Evolutionary conservation across 2,329 filamentous ascomycete species (phyloP).

Genomic region (Diaporthe caulivora): DNA sequence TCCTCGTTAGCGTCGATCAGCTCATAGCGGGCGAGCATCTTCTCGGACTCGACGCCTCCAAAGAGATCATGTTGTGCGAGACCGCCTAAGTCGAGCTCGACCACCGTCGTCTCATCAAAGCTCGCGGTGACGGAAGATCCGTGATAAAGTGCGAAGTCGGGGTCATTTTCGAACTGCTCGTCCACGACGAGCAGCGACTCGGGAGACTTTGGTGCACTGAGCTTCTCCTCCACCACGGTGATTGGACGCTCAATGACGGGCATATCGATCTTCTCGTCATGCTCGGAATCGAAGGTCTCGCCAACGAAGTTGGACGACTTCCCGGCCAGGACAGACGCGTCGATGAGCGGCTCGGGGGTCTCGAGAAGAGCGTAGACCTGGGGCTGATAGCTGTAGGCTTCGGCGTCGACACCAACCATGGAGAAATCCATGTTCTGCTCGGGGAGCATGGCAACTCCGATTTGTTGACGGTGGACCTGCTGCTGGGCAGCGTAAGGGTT

Average conservation of each 20-base stretch:
- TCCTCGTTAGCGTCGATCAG: slow-evolving; percentile 71
- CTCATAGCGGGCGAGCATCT: slow-evolving; percentile 72
- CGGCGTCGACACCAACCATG: slow-evolving; percentile 71
- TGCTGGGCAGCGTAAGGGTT: slow-evolving; percentile 70
- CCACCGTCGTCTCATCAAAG: slow-evolving; percentile 43
- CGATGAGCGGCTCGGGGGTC: slow-evolving; percentile 71
- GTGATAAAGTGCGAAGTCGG: slow-evolving; percentile 72
- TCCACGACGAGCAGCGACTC: slow-evolving; percentile 53
- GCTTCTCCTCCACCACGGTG: slow-evolving; percentile 50
- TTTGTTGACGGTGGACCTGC: slow-evolving; percentile 72
- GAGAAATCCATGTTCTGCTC: slow-evolving; percentile 83
- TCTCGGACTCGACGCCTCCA: slow-evolving; percentile 71
- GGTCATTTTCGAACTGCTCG: slow-evolving; percentile 72
- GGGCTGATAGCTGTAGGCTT: slow-evolving; percentile 71
- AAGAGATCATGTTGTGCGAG: slow-evolving; percentile 59
- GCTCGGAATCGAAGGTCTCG: slow-evolving; percentile 55
- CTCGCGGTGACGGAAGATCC: slow-evolving; percentile 50
- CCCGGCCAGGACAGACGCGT: slow-evolving; percentile 75
- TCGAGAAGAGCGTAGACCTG: slow-evolving; percentile 81
- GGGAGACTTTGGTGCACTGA: slow-evolving; percentile 46
- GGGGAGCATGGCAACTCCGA: slow-evolving; percentile 86
- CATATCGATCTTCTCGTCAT: slow-evolving; percentile 68
- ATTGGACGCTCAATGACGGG: slow-evolving; percentile 61
- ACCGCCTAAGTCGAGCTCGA: slow-evolving; percentile 58
- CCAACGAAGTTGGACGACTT: slow-evolving; percentile 73